phyloP scores from a whole-genome alignment of 805 yeast genomes.

The Debaryomyces castellii region DNA sequence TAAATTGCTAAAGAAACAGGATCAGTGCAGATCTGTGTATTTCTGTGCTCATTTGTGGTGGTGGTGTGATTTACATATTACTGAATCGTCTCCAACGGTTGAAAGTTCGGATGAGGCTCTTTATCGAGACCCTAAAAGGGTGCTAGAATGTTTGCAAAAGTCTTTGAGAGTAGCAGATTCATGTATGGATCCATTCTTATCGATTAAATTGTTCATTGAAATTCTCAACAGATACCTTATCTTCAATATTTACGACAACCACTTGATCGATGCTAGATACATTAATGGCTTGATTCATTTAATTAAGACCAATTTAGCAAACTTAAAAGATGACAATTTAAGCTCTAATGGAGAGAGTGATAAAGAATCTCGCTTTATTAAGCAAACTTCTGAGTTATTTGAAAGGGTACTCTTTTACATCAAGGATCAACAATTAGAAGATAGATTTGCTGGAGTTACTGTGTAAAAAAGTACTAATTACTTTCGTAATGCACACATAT shows the following conservation, averaged over 20 bases:
- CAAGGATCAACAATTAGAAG: slow-evolving; percentile 66
- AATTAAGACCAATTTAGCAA: slow-evolving; percentile 63
- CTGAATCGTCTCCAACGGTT: slow-evolving; percentile 28
- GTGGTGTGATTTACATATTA: slow-evolving; percentile 62
- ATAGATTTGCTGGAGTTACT: slow-evolving; percentile 56
- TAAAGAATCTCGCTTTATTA: slow-evolving; percentile 26
- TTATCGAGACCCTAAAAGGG: slow-evolving; percentile 61
- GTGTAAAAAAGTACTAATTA: neutral
- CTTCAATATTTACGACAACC: slow-evolving; percentile 79
- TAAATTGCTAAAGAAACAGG: slow-evolving; percentile 84
- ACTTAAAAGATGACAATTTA: slow-evolving; percentile 30
- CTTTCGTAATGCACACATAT: neutral
- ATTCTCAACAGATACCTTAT: slow-evolving; percentile 83
- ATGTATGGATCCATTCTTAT: slow-evolving; percentile 77
- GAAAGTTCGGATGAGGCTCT: slow-evolving; percentile 42
- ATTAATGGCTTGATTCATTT: slow-evolving; percentile 85
- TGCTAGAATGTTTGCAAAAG: slow-evolving; percentile 86
- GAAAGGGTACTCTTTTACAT: slow-evolving; percentile 73
- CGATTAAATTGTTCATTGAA: slow-evolving; percentile 83
- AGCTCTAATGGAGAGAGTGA: slow-evolving; percentile 23
- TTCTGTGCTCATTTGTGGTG: slow-evolving; percentile 92
- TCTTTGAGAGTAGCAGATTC: slow-evolving; percentile 89
- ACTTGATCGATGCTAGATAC: slow-evolving; percentile 66
- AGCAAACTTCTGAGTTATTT: slow-evolving; percentile 40
- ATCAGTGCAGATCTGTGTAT: slow-evolving; percentile 90